Base-by-base conservation (phyloP, 306 rosid genomes). In the Casuarina equisetifolia region DNA sequence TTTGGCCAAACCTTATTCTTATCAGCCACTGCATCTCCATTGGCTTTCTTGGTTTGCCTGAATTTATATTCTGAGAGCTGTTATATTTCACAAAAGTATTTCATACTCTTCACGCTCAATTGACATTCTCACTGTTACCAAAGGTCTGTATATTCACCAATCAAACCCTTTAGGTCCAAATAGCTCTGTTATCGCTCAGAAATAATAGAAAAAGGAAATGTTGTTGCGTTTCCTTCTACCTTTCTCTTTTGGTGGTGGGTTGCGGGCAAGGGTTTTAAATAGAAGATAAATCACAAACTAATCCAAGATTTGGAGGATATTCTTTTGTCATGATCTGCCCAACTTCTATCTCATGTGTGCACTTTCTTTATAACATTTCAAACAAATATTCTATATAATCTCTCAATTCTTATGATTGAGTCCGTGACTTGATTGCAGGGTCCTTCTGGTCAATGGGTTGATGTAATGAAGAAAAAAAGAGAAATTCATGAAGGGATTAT, bases 391-490 rank as follows among this genome's bases (percentile, higher is more conserved):
- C 45, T 15, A 16, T 12, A 3, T 16, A 3, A 64, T 9, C 35
- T 58, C 4, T 13, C n/a, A 61, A 25, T 4, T 48, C 16, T 64
- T 39, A 5, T 80, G 17, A 38, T 81, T 74, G 38, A 51, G 68
- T 71, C 49, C 72, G 44, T 58, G 79, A 78, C 79, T 79, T 72
- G 49, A 75, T 73, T 84, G 63, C 86, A 94, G 97, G 95, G 97
- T 49, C 78, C 94, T 83, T 79, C 93, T 74, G 70, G 88, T 59
- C 91, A 89, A 71, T 90, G 93, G 98, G 91, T 85, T 72, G 97
- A 92, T 83, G 95, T 94, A 81, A 94, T 94, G 98, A 94, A 88
- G 91, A 88, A 83, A 75, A 94, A 92, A 83, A 89, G 98, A 94
- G 97, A 87, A 40, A 69, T 92, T 83, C 97, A 94, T 76, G 97